Conservation (phyloP, 2,329 filamentous ascomycete genomes). For the Lasiodiplodia sp. region DNA sequence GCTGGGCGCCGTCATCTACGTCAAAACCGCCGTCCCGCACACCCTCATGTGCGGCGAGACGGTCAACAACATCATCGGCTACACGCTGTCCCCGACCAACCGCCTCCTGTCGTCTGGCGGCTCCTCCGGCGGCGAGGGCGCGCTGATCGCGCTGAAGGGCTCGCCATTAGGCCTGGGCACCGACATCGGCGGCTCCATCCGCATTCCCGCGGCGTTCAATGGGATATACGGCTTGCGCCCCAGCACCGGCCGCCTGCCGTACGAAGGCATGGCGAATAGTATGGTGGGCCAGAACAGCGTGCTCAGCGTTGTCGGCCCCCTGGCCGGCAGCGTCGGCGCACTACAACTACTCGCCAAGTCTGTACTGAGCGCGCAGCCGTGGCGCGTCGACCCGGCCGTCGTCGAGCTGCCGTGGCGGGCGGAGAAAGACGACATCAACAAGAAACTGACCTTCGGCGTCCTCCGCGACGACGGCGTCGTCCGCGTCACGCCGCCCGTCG, state of each 20-base stretch:
- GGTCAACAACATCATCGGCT: conserved; percentile 67
- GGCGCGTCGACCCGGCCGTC: conserved; percentile 71
- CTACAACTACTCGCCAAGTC: conserved; percentile 64
- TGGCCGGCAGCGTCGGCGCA: conserved; percentile 64
- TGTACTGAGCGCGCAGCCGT: conserved; percentile 65
- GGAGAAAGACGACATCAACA: conserved; percentile 50
- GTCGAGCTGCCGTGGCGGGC: conserved; percentile 70
- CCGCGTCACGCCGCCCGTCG: conserved; percentile 18
- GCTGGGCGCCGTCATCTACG: conserved; percentile 63
- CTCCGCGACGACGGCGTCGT: conserved; percentile 23
- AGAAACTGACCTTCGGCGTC: conserved; percentile 44
- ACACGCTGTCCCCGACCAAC: conserved; percentile 65
- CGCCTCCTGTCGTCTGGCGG: conserved; percentile 62
- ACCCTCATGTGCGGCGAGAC: conserved; percentile 67
- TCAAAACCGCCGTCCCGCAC: conserved; percentile 64
- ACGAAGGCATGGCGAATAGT: conserved; percentile 61
- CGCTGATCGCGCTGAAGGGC: conserved; percentile 62
- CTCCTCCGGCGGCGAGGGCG: conserved; percentile 67
- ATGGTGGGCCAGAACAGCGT: conserved; percentile 71
- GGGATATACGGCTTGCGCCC: conserved; percentile 65
- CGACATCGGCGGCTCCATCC: conserved; percentile 64
- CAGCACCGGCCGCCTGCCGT: conserved; percentile 58
- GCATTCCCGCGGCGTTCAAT: conserved; percentile 68
- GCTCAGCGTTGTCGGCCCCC: conserved; percentile 68
- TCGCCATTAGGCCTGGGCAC: conserved; percentile 65